Evolutionary conservation across 176 grass and related monocot genomes (phyloP), one percentile per base, ranked within the genome.

Genomic region (Chrysopogon serrulatus): DNA sequence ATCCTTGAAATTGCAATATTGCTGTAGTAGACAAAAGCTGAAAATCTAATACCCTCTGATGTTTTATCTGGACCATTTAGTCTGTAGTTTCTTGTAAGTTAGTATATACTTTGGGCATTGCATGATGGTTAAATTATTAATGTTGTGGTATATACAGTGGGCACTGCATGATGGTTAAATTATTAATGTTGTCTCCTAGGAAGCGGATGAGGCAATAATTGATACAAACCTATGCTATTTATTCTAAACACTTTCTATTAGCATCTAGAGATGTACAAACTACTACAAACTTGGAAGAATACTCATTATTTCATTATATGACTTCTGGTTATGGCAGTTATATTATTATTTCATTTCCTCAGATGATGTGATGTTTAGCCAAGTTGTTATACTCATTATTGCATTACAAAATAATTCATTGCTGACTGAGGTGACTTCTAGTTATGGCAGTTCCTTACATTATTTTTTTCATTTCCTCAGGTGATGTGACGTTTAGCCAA

Each of bases 401-500:
- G 53, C 23, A 11, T 57, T 24, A 10, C 53, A n/a, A 57, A n/a
- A 24, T 57, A 57, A 57, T 59, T 26, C 23, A 26, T 59, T 3
- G n/a, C 4, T 59, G 3, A 26, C 54, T 59, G 54, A 26, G 5
- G 6, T 60, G 34, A 39, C 2, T 88, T 41, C 23, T 74, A 24
- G 13, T 53, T 73, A 84, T 49, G 23, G 48, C 18, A 31, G 32
- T 73, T 32, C 57, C 19, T 74, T 34, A 31, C 10, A 48, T 35
- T 49, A 28, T 30, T 45, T 36, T 45, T 36, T 68, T 63, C 19
- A 30, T 73, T 80, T 82, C 69, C 32, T 82, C 70, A 95, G 93
- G 89, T 73, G 79, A 87, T 79, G 85, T 98, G 31, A 92, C 90
- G 36, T 98, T 98, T 76, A 95, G 90, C 77, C 92, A 95, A 93